phyloP scores from a whole-genome alignment of 1,139 yeast species.

The Suhomyces maxii region DNA sequence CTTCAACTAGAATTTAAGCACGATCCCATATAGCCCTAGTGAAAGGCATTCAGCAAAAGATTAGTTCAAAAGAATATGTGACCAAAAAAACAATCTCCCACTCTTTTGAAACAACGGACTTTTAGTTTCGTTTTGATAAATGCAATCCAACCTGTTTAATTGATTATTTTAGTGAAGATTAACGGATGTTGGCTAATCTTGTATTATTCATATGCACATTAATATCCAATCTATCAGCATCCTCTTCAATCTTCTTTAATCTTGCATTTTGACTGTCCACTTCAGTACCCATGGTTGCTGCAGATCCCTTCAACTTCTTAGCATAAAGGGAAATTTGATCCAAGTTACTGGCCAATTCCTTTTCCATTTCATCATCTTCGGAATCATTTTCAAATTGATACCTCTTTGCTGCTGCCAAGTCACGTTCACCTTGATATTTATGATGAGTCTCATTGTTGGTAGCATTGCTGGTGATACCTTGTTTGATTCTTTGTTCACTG shows the following conservation, averaged over 20 bases:
- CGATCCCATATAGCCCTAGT: too few species aligned
- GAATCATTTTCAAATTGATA: constrained; percentile 55
- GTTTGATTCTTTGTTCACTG: constrained; percentile 47
- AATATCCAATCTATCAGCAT: constrained; percentile 56
- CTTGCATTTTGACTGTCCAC: constrained; percentile 52
- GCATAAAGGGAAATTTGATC: constrained; percentile 53
- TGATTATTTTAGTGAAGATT: background rate
- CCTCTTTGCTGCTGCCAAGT: constrained; percentile 48
- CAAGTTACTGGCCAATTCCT: constrained; percentile 53
- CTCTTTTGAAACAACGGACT: too few species aligned
- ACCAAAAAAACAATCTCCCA: too few species aligned
- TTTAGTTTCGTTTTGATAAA: too few species aligned
- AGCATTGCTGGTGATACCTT: constrained; percentile 41
- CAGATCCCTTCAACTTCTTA: constrained; percentile 43
- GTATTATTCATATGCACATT: constrained; percentile 52
- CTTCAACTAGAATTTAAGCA: too few species aligned
- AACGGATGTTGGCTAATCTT: constrained; percentile 46
- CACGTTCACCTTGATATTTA: constrained; percentile 51
- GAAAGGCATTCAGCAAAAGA: too few species aligned
- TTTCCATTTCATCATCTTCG: constrained; percentile 62
- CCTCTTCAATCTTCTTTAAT: constrained; percentile 52
- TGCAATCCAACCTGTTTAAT: too few species aligned
- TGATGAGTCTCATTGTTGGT: constrained; percentile 42
- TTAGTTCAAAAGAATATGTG: too few species aligned
- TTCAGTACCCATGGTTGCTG: constrained; percentile 49